phyloP scores from a whole-genome alignment of 1,284 basidiomycete genomes.

The Wallemia hederae region DNA sequence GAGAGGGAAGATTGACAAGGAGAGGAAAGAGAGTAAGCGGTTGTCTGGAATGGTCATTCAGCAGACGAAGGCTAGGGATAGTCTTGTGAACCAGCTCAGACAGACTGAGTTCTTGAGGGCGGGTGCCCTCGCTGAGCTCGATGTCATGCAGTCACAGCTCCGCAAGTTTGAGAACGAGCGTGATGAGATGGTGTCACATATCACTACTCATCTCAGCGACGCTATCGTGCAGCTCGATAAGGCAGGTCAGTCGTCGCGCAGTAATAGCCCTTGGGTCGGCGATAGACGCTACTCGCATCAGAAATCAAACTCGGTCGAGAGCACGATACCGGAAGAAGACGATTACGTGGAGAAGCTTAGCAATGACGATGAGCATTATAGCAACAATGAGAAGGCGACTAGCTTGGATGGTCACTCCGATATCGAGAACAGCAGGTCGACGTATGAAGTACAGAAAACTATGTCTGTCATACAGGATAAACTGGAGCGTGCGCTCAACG shows the following conservation, averaged over 20 bases:
- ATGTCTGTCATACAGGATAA: background rate
- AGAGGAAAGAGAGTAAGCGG: slow-evolving; percentile 11
- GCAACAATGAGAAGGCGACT: background rate
- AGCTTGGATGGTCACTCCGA: background rate
- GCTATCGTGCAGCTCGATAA: background rate
- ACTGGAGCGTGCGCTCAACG: background rate
- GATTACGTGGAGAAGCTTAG: background rate
- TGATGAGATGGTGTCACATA: background rate
- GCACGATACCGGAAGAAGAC: background rate
- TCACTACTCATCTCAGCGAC: background rate
- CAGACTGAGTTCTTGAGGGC: background rate
- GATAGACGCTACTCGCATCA: background rate
- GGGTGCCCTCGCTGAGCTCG: background rate
- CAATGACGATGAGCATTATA: background rate
- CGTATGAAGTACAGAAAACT: background rate
- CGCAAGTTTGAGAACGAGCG: background rate
- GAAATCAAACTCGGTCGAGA: background rate
- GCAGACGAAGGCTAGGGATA: background rate
- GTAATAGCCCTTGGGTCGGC: background rate
- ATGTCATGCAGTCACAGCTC: background rate
- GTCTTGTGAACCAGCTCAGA: background rate
- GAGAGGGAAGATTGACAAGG: slow-evolving; percentile 12
- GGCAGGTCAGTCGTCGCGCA: background rate
- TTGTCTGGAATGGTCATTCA: slow-evolving; percentile 6
- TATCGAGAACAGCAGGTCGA: background rate